Conservation (phyloP, 495 filamentous ascomycete genomes). For the Staphylotrichum longicolle region DNA sequence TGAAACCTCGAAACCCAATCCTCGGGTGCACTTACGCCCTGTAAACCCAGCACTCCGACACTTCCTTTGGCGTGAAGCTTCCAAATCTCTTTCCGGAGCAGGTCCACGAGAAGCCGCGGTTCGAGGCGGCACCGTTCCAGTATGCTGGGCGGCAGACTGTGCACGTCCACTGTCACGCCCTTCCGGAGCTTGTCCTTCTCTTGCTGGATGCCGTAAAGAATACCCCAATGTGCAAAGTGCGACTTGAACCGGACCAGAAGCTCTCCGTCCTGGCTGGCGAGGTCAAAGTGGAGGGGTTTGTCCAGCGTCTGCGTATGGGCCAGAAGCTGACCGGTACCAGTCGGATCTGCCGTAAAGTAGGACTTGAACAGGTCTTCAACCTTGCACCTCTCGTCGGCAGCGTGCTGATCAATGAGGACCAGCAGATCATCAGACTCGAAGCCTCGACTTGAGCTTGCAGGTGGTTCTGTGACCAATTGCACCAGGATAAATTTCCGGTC, state of each 20-base stretch:
- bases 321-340: not conserved
- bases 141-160: constrained; percentile 65
- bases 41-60: not conserved
- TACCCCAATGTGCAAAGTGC: constrained; percentile 70
- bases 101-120: constrained; percentile 62
- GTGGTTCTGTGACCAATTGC: constrained; percentile 43
- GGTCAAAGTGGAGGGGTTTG: constrained; percentile 60
- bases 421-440: constrained; percentile 40
- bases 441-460: not conserved
- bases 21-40: not conserved
- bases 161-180: constrained; percentile 45
- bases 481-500: constrained; percentile 86
- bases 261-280: constrained; percentile 55
- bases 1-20: constrained; percentile 60
- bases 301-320: constrained; percentile 34
- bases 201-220: constrained; percentile 52
- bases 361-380: constrained; percentile 63
- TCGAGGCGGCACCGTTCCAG: constrained; percentile 72
- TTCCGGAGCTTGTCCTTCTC: not conserved
- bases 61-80: constrained; percentile 36
- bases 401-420: constrained; percentile 89
- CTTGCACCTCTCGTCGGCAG: constrained; percentile 83
- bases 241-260: constrained; percentile 53
- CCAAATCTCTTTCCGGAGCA: constrained; percentile 77
- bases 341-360: constrained; percentile 34